Base-by-base conservation (phyloP, 2,329 filamentous ascomycete species). In the Penicillium corylophilum region DNA sequence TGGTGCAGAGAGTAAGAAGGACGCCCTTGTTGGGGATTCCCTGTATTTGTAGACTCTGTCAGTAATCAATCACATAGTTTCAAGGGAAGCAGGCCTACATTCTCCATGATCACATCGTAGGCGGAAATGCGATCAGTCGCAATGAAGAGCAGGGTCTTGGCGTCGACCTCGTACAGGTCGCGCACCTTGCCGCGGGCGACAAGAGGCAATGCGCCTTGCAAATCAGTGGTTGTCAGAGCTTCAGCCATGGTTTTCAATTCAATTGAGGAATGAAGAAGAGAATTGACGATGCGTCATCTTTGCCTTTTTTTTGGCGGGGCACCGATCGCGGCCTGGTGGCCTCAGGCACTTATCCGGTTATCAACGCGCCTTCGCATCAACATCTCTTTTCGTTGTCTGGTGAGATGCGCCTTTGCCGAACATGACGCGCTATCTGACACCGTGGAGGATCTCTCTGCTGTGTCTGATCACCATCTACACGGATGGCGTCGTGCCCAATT, bases 41-140 rank as follows among this genome's bases (percentile, higher is more conserved):
- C 83, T 87, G 51, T 24, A 29, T 12, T 20, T 7, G 23, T 1
- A 12, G 7, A 47, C 5, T 3, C 31, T 71, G 22, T 58, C 16
- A 59, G 50, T 36, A 28, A 4, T 44, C 24, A 39, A 22, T 8
- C 40, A 44, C 36, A 39, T 8, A 44, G 23, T 40, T 8, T 24
- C 15, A 10, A 29, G 9, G 16, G 16, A 39, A 39, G 28, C 76
- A 57, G 77, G 39, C 73, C 66, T 70, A 86, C 85, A 74, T 94
- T 96, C 64, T 82, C 77, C 80, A 95, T 85, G 63, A 95, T 84
- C 63, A 95, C 90, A 80, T 97, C 93, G 78, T 93, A 97, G 50
- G 94, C 94, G 22, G 90, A 96, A 71, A 96, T 94, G 61, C 94
- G 87, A 76, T 96, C 92, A 13, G 89, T 88, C 22, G 89, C 87